Conservation (phyloP, 352 stramenopile genomes). For the Globisporangium iwayamae region DNA sequence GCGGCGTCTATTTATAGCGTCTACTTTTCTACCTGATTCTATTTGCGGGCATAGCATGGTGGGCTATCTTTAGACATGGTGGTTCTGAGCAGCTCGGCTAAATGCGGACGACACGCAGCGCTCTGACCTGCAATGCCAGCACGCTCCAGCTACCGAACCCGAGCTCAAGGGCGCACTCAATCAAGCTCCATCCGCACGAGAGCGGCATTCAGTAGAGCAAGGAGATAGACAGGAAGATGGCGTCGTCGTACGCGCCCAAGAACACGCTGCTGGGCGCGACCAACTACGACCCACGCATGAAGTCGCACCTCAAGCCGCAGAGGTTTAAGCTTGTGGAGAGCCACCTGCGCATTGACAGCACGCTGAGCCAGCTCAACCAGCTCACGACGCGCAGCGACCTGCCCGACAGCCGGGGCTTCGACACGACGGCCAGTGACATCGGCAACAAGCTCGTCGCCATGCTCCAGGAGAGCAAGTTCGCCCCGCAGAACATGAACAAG, state of each 20-base stretch:
- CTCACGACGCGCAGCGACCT: constrained; percentile 59
- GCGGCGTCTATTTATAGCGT: background rate
- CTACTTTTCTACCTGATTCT: background rate
- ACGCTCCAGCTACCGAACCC: background rate
- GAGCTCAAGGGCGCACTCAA: background rate
- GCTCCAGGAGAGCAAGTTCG: constrained; percentile 70
- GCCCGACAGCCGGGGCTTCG: constrained; percentile 47
- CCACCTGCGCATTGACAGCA: constrained; percentile 57
- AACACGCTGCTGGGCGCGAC: constrained; percentile 71
- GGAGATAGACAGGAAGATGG: constrained; percentile 22
- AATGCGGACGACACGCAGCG: background rate
- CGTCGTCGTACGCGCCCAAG: constrained; percentile 47
- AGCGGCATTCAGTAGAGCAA: background rate
- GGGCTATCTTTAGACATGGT: background rate
- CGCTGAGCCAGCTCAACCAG: constrained; percentile 54
- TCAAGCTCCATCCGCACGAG: background rate
- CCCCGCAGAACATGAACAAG: constrained; percentile 72
- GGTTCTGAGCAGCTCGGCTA: background rate
- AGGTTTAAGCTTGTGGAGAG: constrained; percentile 74
- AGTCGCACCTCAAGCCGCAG: constrained; percentile 73
- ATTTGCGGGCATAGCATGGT: background rate
- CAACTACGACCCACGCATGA: constrained; percentile 66
- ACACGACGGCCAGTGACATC: constrained; percentile 60
- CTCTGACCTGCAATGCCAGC: background rate
- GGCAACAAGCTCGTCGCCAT: constrained; percentile 39